phyloP scores from a whole-genome alignment of 1,284 basidiomycete species.

The Wolfiporia cocos region DNA sequence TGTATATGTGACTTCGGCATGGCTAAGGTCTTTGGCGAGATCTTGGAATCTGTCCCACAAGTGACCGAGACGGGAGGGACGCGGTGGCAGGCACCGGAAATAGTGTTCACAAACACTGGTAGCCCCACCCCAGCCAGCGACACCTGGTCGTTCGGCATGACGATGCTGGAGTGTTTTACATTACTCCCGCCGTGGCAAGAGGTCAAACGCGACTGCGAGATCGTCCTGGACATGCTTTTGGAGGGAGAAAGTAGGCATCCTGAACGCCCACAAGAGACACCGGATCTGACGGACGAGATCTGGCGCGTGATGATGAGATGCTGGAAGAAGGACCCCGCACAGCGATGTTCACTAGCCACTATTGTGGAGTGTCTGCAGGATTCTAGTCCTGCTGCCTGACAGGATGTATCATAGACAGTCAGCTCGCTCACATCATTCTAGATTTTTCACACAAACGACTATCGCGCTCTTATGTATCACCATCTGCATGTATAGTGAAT shows the following conservation, averaged over 20 bases:
- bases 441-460: not conserved
- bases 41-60: constrained; percentile 38
- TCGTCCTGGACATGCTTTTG: constrained; percentile 31
- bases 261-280: constrained; percentile 27
- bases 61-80: constrained; percentile 39
- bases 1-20: constrained; percentile 57
- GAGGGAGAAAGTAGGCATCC: too few species aligned
- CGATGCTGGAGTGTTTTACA: constrained; percentile 47
- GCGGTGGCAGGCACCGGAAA: constrained; percentile 55
- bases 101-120: constrained; percentile 37
- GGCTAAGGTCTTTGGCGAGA: constrained; percentile 50
- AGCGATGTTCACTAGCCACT: constrained; percentile 31
- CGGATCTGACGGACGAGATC: constrained; percentile 27
- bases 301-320: constrained; percentile 39
- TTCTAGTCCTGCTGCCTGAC: not conserved
- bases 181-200: constrained; percentile 42
- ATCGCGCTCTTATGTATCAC: too few species aligned
- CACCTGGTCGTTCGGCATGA: constrained; percentile 53
- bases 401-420: not conserved
- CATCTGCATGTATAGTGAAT: too few species aligned
- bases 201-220: constrained; percentile 38
- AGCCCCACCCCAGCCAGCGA: constrained; percentile 41
- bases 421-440: not conserved
- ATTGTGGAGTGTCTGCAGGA: constrained; percentile 16
- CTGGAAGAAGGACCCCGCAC: constrained; percentile 32